Conservation (phyloP, 2,329 filamentous ascomycete genomes). For the Trichoderma atroviride region DNA sequence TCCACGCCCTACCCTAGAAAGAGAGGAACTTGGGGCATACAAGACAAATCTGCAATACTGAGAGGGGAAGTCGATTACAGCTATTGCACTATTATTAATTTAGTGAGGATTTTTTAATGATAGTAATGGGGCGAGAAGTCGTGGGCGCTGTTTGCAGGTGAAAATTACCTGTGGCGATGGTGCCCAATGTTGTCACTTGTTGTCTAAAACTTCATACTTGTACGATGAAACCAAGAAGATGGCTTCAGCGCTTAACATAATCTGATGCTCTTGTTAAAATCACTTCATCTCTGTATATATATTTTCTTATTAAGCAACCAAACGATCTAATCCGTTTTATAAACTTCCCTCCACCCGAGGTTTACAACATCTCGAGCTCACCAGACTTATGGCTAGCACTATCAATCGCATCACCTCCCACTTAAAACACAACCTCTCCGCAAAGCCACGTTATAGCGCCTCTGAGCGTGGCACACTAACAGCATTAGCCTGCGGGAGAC, state of each 20-base stretch:
- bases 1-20: too few species aligned
- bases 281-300: background rate
- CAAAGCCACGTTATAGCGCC: background rate
- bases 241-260: background rate
- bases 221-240: too few species aligned
- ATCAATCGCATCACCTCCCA: background rate
- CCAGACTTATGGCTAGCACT: background rate
- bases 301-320: background rate
- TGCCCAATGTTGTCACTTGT: background rate
- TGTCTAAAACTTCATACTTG: too few species aligned
- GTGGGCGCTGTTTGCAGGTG: too few species aligned
- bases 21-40: background rate
- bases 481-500: slow-evolving; percentile 10
- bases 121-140: too few species aligned
- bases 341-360: background rate
- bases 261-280: background rate
- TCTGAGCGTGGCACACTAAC: background rate
- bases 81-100: too few species aligned
- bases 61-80: too few species aligned
- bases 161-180: too few species aligned
- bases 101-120: too few species aligned
- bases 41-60: background rate
- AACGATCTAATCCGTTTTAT: background rate
- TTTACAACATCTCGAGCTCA: background rate
- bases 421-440: background rate